Evolutionary conservation across 2,329 filamentous ascomycete genomes (phyloP), one percentile per base, ranked within the genome.

Genomic region (Monosporascus sp.): DNA sequence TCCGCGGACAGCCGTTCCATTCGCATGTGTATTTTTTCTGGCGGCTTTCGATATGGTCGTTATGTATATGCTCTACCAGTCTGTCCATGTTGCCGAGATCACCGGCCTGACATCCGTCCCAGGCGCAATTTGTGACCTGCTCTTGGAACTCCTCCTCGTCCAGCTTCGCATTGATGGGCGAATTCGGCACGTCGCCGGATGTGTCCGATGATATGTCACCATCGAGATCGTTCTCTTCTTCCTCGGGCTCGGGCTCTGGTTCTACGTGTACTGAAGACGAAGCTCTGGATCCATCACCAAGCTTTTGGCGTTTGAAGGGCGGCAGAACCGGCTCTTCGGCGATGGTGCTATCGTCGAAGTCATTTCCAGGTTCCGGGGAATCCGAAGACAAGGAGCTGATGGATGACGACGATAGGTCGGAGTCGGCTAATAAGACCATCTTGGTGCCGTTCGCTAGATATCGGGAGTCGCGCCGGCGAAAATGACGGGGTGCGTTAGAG

Each of bases 21-120:
- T 97, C 93, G 72, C 94, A 99, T n/a, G 90, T 91, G 69, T 97
- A 97, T 70, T 94, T 96, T 74, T 96, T 96, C 74, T 94, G 89
- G 51, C 92, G 84, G 56, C 86, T 90, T 66, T 94, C 90, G 65
- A 97, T 96, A 71, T 99, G 94, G 54, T 93, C 90, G 65, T 91
- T 88, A 72, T 97, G 93, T 55, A 94, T 89, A 65, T 94, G 89
- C 62, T 89, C 82, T 43, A 94, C 89, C 44, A 94, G 72, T 58
- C 77, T 83, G 70, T 94, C 89, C 89, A 93, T 93, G 65, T 92
- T 88, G 17, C 83, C 79, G 59, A 89, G 71, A 63, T 92, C 88
- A 39, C 85, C 87, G 3, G 78, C 83, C 41, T 77, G 75, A 66
- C 89, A 94, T 53, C 84, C 86, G 58, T 89, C 85, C 89, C 89